phyloP scores from a whole-genome alignment of 345 rosid genomes.

The Cardamine chenopodiifolia region DNA sequence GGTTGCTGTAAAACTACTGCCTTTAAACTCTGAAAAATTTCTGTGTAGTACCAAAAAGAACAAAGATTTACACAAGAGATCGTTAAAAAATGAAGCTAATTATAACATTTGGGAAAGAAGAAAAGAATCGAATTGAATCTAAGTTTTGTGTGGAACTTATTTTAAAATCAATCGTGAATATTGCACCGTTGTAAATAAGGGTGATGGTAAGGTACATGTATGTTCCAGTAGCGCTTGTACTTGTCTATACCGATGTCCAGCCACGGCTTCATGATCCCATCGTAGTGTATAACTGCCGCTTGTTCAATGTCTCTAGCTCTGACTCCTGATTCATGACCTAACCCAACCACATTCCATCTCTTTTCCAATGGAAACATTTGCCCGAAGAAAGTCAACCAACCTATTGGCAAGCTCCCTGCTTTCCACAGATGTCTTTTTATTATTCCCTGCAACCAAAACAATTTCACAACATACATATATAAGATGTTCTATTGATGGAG shows the following conservation, averaged over 20 bases:
- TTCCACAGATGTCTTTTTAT: slow-evolving; percentile 58
- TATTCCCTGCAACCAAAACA: slow-evolving; percentile 50
- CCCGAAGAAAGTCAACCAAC: slow-evolving; percentile 75
- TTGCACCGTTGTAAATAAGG: slow-evolving; percentile 69
- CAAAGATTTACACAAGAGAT: slow-evolving; percentile 25
- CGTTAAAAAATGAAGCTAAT: slow-evolving; percentile 40
- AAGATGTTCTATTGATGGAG: background rate
- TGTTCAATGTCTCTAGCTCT: slow-evolving; percentile 51
- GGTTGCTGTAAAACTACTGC: slow-evolving; percentile 13
- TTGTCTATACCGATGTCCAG: slow-evolving; percentile 69
- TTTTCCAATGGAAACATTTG: slow-evolving; percentile 64
- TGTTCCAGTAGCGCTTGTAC: slow-evolving; percentile 81
- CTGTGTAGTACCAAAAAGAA: slow-evolving; percentile 23
- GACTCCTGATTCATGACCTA: slow-evolving; percentile 72
- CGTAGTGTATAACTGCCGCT: slow-evolving; percentile 84
- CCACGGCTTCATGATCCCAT: slow-evolving; percentile 96
- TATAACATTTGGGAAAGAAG: slow-evolving; percentile 25
- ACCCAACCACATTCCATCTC: slow-evolving; percentile 81
- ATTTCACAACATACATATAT: slow-evolving; percentile 2
- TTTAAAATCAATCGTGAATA: slow-evolving; percentile 52
- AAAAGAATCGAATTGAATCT: slow-evolving; percentile 42
- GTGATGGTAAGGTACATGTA: slow-evolving; percentile 54
- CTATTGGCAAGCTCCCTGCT: slow-evolving; percentile 78
- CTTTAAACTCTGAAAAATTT: background rate
- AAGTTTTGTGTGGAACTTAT: slow-evolving; percentile 5